phyloP scores from a whole-genome alignment of 371 early-diverging fungal species.

The Mortierella sp. region DNA sequence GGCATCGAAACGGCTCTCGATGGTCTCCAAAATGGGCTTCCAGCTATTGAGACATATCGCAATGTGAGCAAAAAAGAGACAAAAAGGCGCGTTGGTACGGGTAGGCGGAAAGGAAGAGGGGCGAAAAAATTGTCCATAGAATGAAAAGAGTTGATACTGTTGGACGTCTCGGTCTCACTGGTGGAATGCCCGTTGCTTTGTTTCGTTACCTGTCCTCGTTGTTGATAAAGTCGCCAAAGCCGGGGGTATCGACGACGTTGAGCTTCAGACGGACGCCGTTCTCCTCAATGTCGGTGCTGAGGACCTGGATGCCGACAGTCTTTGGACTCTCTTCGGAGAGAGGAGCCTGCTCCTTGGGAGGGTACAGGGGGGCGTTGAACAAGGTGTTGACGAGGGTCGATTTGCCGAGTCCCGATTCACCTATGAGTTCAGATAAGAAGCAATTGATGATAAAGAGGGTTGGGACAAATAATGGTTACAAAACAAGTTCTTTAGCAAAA shows the following conservation, averaged over 20 bases:
- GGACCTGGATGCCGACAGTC: constrained; percentile 94
- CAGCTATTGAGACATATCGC: constrained; percentile 68
- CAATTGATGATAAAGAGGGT: neutral
- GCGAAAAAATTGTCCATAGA: neutral
- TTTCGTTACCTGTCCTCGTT: constrained; percentile 87
- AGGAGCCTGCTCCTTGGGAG: constrained; percentile 84
- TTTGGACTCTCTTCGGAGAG: constrained; percentile 89
- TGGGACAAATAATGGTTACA: neutral
- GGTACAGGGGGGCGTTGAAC: constrained; percentile 95
- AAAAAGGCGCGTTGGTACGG: neutral
- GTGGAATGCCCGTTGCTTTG: neutral
- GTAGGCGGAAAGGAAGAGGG: neutral
- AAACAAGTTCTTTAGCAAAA: neutral
- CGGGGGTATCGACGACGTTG: constrained; percentile 96
- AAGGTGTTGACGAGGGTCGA: constrained; percentile 99
- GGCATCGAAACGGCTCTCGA: constrained; percentile 95
- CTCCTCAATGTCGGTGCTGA: constrained; percentile 91
- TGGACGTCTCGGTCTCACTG: neutral
- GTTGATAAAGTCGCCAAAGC: constrained; percentile 96
- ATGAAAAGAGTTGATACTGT: neutral
- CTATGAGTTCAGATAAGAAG: constrained; percentile 58
- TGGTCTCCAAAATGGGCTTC: constrained; percentile 96
- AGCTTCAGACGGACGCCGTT: constrained; percentile 93
- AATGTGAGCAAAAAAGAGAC: constrained; percentile 1
- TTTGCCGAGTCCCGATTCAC: constrained; percentile 99